Evolutionary conservation across 208 protist genomes (phyloP), one percentile per base, ranked within the genome.

Genomic region (Acanthamoeba castellanii): DNA sequence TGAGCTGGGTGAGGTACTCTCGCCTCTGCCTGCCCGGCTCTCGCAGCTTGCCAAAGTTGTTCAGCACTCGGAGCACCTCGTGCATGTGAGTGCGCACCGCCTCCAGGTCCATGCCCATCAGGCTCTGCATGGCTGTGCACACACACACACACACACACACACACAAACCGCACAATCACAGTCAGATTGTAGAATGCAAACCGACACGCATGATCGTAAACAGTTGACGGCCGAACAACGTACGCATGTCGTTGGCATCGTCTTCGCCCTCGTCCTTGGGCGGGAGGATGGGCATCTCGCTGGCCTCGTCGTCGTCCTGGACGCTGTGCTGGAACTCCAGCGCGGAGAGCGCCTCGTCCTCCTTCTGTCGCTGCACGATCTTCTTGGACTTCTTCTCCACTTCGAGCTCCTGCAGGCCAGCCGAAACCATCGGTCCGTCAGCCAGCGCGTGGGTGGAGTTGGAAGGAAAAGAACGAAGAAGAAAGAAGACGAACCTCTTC

Each of bases 1-100:
- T 96, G 3, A 99, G 98, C 45, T 98, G 95, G 13, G 97, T 94
- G 59, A 99, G 52, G 96, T 99, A 99, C 76, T 99, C 98, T n/a
- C 89, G 72, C 45, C 99, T 98, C 20, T 95, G 96, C 27, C 96
- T 96, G n/a, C 97, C 97, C 61, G 98, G 96, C 93, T 99, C 89
- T 45, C 66, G 27, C 30, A 88, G 34, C 27, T 18, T 18, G 52
- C 94, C 97, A 96, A 99, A 99, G 93, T 99, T 98, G 50, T 95
- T 96, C 8, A 99, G 98, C n/a, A 99, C 98, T 74, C 97, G 96
- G 3, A 99, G 95, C 4, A 98, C 97, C 50, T 99, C 98, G 68
- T 98, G 92, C 76, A 99, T 98, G 64, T 99, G 98, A 81, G 98
- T 95, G 59, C 97, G 94, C 2, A 98, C 84, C 18, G 92, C 61